Percentiles rank a stretch among this genome's conserved stretches.
Evolutionary conservation across 805 yeast genomes (phyloP).

Genomic region (Wickerhamiella nectarea): DNA sequence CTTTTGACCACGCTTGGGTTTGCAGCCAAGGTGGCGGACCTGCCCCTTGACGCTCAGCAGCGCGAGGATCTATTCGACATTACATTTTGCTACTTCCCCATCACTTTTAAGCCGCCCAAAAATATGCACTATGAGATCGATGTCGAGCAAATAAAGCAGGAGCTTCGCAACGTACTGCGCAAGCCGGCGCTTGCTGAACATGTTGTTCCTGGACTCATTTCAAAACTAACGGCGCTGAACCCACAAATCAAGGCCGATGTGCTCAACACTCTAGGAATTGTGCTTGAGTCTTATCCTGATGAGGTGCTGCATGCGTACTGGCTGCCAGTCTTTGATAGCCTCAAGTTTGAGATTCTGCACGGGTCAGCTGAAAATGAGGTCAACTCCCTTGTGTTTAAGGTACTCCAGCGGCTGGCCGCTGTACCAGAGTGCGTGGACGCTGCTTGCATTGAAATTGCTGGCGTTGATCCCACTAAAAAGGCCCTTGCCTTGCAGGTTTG

Average conservation of each 20-base stretch:
- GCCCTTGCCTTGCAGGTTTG: conserved; percentile 11
- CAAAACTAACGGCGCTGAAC: conserved; percentile 37
- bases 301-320: conserved; percentile 45
- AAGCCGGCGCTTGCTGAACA: conserved; percentile 60
- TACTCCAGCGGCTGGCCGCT: conserved; percentile 32
- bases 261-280: conserved; percentile 42
- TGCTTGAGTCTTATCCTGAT: conserved; percentile 40
- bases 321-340: conserved; percentile 70
- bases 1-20: conserved; percentile 54
- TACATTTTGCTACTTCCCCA: conserved; percentile 90
- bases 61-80: conserved; percentile 69
- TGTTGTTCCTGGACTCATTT: conserved; percentile 61
- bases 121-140: conserved; percentile 80
- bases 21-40: conserved; percentile 34
- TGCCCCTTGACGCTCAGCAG: conserved; percentile 31
- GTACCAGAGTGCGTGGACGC: conserved; percentile 28
- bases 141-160: conserved; percentile 50
- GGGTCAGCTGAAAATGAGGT: conserved; percentile 42
- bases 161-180: conserved; percentile 45
- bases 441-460: conserved; percentile 8
- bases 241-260: conserved; percentile 49
- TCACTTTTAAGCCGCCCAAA: conserved; percentile 80
- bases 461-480: conserved; percentile 3
- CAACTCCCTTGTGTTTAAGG: conserved; percentile 30
- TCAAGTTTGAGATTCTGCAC: conserved; percentile 81